Percentiles rank a stretch among this genome's conserved stretches.
Evolutionary conservation across 2,329 filamentous ascomycete species (phyloP).

Genomic region (Emergomyces africanus): DNA sequence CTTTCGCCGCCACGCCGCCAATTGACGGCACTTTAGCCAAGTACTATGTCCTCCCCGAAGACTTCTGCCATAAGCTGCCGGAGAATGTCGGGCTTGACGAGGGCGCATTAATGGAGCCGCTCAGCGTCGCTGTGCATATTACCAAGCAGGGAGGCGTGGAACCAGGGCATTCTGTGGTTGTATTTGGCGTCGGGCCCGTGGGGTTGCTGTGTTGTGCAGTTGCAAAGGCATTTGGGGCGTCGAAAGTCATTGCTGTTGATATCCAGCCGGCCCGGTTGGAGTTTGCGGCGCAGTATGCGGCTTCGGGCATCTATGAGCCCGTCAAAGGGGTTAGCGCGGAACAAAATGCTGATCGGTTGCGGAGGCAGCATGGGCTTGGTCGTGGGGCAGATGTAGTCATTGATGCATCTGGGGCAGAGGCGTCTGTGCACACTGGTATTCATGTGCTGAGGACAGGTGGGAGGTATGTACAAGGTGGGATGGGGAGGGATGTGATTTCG

Average conservation of each 20-base stretch:
- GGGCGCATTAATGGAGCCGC: constrained; percentile 80
- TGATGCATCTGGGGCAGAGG: constrained; percentile 67
- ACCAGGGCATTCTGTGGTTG: constrained; percentile 64
- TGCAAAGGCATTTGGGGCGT: constrained; percentile 71
- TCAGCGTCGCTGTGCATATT: constrained; percentile 78
- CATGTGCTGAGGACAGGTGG: constrained; percentile 60
- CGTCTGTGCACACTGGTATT: constrained; percentile 61
- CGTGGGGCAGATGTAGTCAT: constrained; percentile 63
- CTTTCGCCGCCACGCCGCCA: constrained; percentile 88
- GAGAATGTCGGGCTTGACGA: constrained; percentile 65
- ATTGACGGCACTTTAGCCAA: constrained; percentile 79
- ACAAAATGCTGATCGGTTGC: constrained; percentile 61
- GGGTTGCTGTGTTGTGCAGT: constrained; percentile 81
- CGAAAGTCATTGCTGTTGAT: constrained; percentile 74
- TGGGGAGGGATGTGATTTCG: constrained; percentile 75
- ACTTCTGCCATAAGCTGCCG: constrained; percentile 89
- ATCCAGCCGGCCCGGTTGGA: constrained; percentile 67
- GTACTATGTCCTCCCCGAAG: constrained; percentile 70
- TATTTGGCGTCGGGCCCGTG: constrained; percentile 80
- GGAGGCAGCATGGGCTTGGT: constrained; percentile 49
- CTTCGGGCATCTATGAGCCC: constrained; percentile 43
- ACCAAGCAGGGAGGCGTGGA: constrained; percentile 58
- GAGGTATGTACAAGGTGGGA: constrained; percentile 73
- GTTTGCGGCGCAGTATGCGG: constrained; percentile 60
- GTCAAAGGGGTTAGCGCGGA: constrained; percentile 47